These are phyloP conservation scores for Lasiodiplodia gonubiensis DNA, from an alignment of 2,329 filamentous ascomycete species.

Conservation along the genomic window DNA sequence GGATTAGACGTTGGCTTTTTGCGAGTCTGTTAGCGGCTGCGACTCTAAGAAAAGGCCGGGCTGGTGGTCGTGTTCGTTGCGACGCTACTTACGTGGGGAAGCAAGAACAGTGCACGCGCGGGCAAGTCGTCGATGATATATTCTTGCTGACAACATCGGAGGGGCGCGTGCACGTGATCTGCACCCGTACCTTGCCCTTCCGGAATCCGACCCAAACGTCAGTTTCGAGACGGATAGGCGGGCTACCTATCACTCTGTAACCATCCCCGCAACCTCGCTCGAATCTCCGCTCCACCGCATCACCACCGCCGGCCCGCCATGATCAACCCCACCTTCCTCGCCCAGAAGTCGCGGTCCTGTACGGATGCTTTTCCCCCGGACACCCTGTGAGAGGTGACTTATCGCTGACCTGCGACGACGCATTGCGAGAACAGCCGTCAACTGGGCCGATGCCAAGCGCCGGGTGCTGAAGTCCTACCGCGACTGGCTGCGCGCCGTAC, in stretches of 20 bases:
- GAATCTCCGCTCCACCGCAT: constrained; percentile 5
- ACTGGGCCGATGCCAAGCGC: constrained; percentile 85
- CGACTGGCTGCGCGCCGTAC: constrained; percentile 94
- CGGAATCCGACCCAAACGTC: constrained; percentile 21
- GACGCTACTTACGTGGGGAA: constrained; percentile 28
- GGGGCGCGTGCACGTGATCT: constrained; percentile 2
- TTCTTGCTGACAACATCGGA: constrained; percentile 18
- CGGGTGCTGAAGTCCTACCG: constrained; percentile 90
- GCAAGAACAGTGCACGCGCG: not conserved
- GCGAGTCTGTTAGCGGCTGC: constrained; percentile 22
- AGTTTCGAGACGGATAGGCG: constrained; percentile 1
- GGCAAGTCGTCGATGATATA: constrained; percentile 16
- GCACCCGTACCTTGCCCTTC: not conserved
- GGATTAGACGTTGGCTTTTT: constrained; percentile 4
- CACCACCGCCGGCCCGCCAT: constrained; percentile 73
- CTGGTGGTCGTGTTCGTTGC: constrained; percentile 14
- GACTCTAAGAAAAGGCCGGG: not conserved
- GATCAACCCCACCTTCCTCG: constrained; percentile 90
- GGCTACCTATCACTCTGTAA: not conserved
- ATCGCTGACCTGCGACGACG: constrained; percentile 12
- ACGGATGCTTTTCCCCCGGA: constrained; percentile 32
- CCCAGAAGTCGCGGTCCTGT: constrained; percentile 61
- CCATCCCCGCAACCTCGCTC: not conserved
- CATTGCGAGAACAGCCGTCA: constrained; percentile 66
- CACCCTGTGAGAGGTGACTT: constrained; percentile 31